These are phyloP conservation scores for Berberis vulgaris DNA, from an alignment of 164 flowering plant species.

Conservation along the genomic window DNA sequence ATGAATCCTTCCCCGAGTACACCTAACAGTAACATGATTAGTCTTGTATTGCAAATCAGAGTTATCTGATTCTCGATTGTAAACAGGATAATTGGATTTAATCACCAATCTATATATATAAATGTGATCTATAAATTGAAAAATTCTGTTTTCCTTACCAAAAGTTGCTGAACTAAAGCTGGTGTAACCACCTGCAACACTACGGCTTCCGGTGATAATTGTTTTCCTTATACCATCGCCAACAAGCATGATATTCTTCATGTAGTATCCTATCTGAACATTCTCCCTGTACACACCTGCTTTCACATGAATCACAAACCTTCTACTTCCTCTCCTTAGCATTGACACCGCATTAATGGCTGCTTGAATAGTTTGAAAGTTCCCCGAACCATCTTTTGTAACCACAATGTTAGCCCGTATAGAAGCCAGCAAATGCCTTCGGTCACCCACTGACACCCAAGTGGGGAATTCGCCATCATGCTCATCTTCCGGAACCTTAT, in stretches of 20 bases:
- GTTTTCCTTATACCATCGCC: conserved; percentile 26
- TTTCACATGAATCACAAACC: conserved; percentile 50
- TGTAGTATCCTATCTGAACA: conserved; percentile 28
- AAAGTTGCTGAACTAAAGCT: conserved; percentile 27
- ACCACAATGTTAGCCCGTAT: conserved; percentile 46
- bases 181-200: conserved; percentile 22
- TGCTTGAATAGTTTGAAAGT: conserved; percentile 32
- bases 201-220: conserved; percentile 22
- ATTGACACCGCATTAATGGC: conserved; percentile 47
- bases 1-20: conserved; percentile 27
- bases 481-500: conserved; percentile 18
- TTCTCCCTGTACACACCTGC: conserved; percentile 53
- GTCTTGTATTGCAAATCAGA: no score
- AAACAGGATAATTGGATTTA: no score
- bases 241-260: conserved; percentile 36
- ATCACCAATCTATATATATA: no score
- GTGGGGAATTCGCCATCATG: conserved; percentile 22
- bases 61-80: no score
- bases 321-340: conserved; percentile 21
- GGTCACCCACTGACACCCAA: conserved; percentile 31
- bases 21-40: conserved; percentile 7
- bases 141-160: conserved; percentile 10
- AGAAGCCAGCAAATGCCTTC: conserved; percentile 33
- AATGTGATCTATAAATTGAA: no score
- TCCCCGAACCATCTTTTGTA: conserved; percentile 64